Conservation (phyloP, 2,329 filamentous ascomycete species). For the Nigrospora sphaerica region DNA sequence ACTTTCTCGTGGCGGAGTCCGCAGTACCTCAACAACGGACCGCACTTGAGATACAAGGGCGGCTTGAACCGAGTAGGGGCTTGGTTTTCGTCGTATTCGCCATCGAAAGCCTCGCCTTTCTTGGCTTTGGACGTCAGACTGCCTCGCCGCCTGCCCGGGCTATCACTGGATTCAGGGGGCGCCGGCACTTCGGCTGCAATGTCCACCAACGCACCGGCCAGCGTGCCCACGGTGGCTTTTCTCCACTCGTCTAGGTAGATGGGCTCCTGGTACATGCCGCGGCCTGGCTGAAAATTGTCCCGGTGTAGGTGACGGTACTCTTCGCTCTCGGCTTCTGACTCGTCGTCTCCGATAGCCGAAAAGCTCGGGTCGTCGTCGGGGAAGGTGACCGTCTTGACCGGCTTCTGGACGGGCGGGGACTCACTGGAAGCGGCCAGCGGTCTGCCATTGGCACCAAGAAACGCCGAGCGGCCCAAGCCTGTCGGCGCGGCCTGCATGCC, state of each 20-base stretch:
- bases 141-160: slow-evolving; percentile 37
- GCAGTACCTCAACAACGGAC: slow-evolving; percentile 82
- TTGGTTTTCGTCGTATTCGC: slow-evolving; percentile 58
- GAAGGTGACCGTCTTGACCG: slow-evolving; percentile 21
- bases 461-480: slow-evolving; percentile 14
- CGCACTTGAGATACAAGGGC: slow-evolving; percentile 77
- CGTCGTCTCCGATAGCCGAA: slow-evolving; percentile 9
- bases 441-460: slow-evolving; percentile 10
- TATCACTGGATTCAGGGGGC: slow-evolving; percentile 15
- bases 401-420: neutral
- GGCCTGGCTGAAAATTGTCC: slow-evolving; percentile 33
- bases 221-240: slow-evolving; percentile 54
- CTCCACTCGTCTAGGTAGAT: slow-evolving; percentile 67
- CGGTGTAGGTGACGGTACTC: slow-evolving; percentile 17
- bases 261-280: slow-evolving; percentile 51
- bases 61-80: slow-evolving; percentile 72
- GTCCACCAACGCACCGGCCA: slow-evolving; percentile 54
- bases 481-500: slow-evolving; percentile 2
- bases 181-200: slow-evolving; percentile 33
- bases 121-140: slow-evolving; percentile 40
- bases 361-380: slow-evolving; percentile 16
- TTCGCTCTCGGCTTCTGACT: slow-evolving; percentile 15
- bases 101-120: slow-evolving; percentile 58
- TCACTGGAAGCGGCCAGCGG: slow-evolving; percentile 2
- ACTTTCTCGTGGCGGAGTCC: slow-evolving; percentile 64